Conservation (phyloP, 2,329 filamentous ascomycete genomes). For the Aspergillus transmontanensis region DNA sequence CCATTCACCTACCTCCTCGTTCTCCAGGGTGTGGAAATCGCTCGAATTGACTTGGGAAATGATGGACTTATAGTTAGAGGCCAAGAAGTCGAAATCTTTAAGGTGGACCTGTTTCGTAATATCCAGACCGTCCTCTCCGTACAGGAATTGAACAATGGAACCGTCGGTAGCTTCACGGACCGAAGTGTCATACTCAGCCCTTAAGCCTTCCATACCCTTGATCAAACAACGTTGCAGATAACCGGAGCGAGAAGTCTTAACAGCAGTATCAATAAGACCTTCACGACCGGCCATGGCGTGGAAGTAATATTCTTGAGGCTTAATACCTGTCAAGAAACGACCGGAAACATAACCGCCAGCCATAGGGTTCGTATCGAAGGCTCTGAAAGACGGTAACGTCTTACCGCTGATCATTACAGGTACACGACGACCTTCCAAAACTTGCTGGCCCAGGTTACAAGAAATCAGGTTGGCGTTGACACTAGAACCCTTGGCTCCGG, state of each 20-base stretch:
- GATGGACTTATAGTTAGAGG: slow-evolving; percentile 81
- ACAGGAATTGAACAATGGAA: slow-evolving; percentile 89
- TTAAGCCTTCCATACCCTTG: slow-evolving; percentile 96
- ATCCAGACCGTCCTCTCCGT: slow-evolving; percentile 94
- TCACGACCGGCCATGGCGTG: slow-evolving; percentile 99
- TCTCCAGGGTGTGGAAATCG: slow-evolving; percentile 58
- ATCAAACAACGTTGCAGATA: slow-evolving; percentile 96
- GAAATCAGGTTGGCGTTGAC: slow-evolving; percentile 98
- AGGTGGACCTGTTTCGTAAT: slow-evolving; percentile 93
- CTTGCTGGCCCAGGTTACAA: slow-evolving; percentile 94
- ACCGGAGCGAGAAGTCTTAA: slow-evolving; percentile 96
- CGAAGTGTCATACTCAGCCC: slow-evolving; percentile 89
- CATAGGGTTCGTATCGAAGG: slow-evolving; percentile 84
- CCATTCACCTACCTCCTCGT: slow-evolving; percentile 65
- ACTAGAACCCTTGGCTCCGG: slow-evolving; percentile 86
- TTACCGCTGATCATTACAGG: slow-evolving; percentile 98
- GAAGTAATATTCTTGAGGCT: slow-evolving; percentile 98
- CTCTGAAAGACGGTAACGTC: slow-evolving; percentile 88
- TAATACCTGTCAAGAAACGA: slow-evolving; percentile 95
- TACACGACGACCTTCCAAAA: slow-evolving; percentile 90
- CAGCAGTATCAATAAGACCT: slow-evolving; percentile 96
- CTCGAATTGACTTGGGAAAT: slow-evolving; percentile 72
- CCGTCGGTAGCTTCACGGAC: slow-evolving; percentile 88
- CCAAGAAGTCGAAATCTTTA: slow-evolving; percentile 84
- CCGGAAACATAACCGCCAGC: slow-evolving; percentile 93